Evolutionary conservation across 139 green algal species (phyloP).

Genomic region (Penium margaritaceum): DNA sequence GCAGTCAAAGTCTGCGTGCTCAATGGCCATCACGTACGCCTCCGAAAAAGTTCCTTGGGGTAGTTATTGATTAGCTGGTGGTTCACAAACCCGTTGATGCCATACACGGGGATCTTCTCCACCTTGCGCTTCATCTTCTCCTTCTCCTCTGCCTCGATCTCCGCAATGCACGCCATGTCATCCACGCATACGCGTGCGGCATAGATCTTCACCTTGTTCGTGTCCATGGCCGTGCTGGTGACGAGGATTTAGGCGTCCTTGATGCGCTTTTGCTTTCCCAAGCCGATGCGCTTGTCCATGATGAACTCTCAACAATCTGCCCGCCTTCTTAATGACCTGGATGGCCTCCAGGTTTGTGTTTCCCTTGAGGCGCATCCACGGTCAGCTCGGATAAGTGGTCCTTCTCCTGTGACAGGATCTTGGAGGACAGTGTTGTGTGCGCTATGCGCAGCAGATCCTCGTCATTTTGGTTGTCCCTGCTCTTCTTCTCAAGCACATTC

Average conservation of each 20-base stretch:
- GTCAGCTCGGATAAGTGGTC: constrained; percentile 90
- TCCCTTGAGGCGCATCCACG: constrained; percentile 77
- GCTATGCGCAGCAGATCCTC: constrained; percentile 88
- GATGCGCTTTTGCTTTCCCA: constrained; percentile 90
- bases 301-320: constrained; percentile 90
- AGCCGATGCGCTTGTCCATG: constrained; percentile 93
- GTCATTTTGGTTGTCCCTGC: constrained; percentile 49
- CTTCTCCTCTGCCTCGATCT: constrained; percentile 94
- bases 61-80: constrained; percentile 99
- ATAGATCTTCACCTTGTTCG: constrained; percentile 99
- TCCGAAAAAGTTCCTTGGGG: constrained; percentile 74
- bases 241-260: constrained; percentile 93
- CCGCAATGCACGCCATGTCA: constrained; percentile 76
- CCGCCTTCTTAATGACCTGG: constrained; percentile 96
- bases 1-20: constrained; percentile 85
- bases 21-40: constrained; percentile 56
- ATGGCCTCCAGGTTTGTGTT: constrained; percentile 89
- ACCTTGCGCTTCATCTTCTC: constrained; percentile 92
- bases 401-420: constrained; percentile 89
- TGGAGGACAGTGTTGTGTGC: constrained; percentile 85
- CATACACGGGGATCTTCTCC: constrained; percentile 80
- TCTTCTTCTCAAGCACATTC: constrained; percentile 18
- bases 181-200: constrained; percentile 70
- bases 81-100: constrained; percentile 97
- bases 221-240: constrained; percentile 98